Evolutionary conservation across 495 filamentous ascomycete species (phyloP).

Genomic region (Evernia prunastri): DNA sequence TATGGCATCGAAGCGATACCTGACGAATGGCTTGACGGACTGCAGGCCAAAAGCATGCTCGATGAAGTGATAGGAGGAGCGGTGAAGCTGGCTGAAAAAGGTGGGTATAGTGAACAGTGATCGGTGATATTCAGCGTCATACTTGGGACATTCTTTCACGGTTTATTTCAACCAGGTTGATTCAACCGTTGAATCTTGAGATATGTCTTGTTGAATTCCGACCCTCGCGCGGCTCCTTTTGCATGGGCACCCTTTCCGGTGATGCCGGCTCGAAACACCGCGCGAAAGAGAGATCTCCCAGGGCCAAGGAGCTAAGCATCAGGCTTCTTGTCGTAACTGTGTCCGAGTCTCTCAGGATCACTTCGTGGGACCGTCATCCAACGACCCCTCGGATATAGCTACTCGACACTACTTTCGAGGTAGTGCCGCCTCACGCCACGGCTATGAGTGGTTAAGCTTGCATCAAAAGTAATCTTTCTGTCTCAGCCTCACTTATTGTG

Average conservation of each 20-base stretch:
- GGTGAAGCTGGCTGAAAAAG: not conserved
- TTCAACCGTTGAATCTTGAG: not conserved
- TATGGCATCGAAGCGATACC: conserved; percentile 39
- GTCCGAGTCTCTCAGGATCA: too few species aligned
- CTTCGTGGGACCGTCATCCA: not conserved
- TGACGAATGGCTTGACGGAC: conserved; percentile 31
- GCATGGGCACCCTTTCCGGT: not conserved
- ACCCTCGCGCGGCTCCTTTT: not conserved
- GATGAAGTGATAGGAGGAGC: conserved; percentile 18
- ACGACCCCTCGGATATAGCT: not conserved
- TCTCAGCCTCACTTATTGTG: not conserved
- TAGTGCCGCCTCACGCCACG: not conserved
- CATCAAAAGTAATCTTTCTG: not conserved
- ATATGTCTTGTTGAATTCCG: not conserved
- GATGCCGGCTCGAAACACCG: not conserved
- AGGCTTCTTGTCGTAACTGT: not conserved
- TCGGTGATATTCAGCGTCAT: not conserved
- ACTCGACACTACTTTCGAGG: not conserved
- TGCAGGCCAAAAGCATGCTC: conserved; percentile 26
- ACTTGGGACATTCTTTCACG: not conserved
- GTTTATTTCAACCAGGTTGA: not conserved
- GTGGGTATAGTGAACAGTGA: conserved; percentile 1
- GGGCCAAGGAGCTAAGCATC: not conserved
- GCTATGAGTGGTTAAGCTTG: not conserved
- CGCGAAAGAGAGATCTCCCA: not conserved